Base-by-base conservation (phyloP, 2,329 filamentous ascomycete genomes). In the Calonectria pseudoreteaudii region DNA sequence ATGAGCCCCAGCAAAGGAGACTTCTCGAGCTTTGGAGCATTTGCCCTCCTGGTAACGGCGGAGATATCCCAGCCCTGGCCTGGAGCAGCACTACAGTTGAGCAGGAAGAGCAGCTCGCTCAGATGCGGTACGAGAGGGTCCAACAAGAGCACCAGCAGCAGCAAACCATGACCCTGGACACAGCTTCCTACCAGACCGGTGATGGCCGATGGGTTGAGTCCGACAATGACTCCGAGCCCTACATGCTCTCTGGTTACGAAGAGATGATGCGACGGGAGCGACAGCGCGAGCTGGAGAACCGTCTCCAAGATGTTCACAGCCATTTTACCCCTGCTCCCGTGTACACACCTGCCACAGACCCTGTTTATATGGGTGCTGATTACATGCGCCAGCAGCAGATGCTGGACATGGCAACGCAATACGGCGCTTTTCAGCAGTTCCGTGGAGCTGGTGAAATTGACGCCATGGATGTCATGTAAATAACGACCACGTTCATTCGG, bases 1-100 rank as follows among this genome's bases (percentile, higher is more conserved):
- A 94, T 71, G 86, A 90, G 30, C 88, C 93, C 53, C 94, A 98
- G 83, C 91, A 93, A 80, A 86, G 92, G 71, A 91, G 94, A 28
- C 88, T 98, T 20, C 88, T 98, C 49, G 93, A 98, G 83, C 91
- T 98, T 20, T 98, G 95, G 95, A 92, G 91, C 73, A 95, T 96
- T 77, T 94, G 92, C 72, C 94, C 94, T 28, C 94, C 94, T 0
- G 90, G 88, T 52, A 90, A 90, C 75, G 86, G 84, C 72, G 87
- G 86, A 64, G 88, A 90, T 68, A 90, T 91, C 76, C 86, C 88
- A 3, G 85, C 87, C 13, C 82, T 91, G 13, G 88, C 89, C 4
- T 90, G 88, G 88, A 87, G 83, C 74, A 88, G 83, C 80, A 91
- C 89, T 1, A 88, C 86, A 0, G 78, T 92, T 23, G 88, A 90